A percentile compares a stretch with the other conserved stretches of the same genome.
These are phyloP conservation scores for Hyphopichia pseudoburtonii DNA, from an alignment of 1,139 yeast species.

Conservation along the genomic window DNA sequence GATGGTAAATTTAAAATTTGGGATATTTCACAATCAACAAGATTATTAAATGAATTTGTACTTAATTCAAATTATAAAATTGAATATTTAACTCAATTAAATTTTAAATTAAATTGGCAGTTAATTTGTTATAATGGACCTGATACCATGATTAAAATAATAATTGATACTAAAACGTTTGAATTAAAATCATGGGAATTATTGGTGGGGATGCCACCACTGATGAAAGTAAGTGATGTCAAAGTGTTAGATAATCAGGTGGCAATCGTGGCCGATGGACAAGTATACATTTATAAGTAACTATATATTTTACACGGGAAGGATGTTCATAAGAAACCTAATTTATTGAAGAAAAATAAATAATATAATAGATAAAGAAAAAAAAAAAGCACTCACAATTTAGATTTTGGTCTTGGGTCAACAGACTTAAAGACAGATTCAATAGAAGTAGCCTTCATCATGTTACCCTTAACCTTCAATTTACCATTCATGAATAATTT, in stretches of 20 bases:
- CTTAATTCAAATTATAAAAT: background rate
- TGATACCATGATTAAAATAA: constrained; percentile 17
- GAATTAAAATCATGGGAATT: constrained; percentile 8
- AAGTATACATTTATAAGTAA: background rate
- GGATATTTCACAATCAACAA: constrained; percentile 6
- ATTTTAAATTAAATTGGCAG: background rate
- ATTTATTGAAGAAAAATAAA: background rate
- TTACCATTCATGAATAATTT: constrained; percentile 82
- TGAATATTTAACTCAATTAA: background rate
- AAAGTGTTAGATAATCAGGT: constrained; percentile 8
- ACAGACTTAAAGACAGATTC: constrained; percentile 72
- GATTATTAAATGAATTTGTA: background rate
- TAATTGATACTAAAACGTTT: constrained; percentile 8
- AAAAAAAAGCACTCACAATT: too few relatives aligned
- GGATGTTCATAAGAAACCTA: too few relatives aligned
- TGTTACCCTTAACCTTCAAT: constrained; percentile 83
- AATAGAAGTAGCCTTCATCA: constrained; percentile 83
- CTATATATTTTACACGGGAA: background rate
- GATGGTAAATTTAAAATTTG: constrained; percentile 20
- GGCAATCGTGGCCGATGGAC: constrained; percentile 12
- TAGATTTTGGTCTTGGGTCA: constrained; percentile 55
- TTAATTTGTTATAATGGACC: constrained; percentile 21
- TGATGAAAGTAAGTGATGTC: constrained; percentile 15
- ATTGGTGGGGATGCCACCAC: constrained; percentile 25
- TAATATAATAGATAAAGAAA: background rate